Conservation (phyloP, 1,139 yeast species). For the Kodamaea sp. region DNA sequence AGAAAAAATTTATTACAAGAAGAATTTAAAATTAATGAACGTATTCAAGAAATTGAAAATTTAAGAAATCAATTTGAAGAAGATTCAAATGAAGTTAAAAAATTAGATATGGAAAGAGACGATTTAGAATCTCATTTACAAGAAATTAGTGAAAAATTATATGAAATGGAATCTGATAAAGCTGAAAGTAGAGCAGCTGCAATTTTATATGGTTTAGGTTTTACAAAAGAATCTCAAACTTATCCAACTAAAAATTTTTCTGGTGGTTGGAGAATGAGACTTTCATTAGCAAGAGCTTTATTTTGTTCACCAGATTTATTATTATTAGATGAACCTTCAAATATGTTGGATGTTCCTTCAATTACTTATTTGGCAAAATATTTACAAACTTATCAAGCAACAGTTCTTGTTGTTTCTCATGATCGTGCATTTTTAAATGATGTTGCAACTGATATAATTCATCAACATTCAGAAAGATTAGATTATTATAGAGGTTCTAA, state of each 20-base stretch:
- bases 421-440: slow-evolving; percentile 96
- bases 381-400: slow-evolving; percentile 83
- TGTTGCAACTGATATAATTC: slow-evolving; percentile 95
- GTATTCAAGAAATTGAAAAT: slow-evolving; percentile 69
- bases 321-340: slow-evolving; percentile 95
- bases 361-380: slow-evolving; percentile 89
- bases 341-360: slow-evolving; percentile 99
- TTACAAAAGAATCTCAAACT: slow-evolving; percentile 80
- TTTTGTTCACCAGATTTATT: slow-evolving; percentile 95
- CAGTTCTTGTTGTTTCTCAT: slow-evolving; percentile 94
- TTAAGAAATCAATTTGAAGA: slow-evolving; percentile 74
- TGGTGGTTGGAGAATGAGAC: slow-evolving; percentile 99
- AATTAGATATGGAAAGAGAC: slow-evolving; percentile 82
- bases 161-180: slow-evolving; percentile 94
- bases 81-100: slow-evolving; percentile 73
- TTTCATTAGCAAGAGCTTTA: slow-evolving; percentile 94
- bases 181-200: slow-evolving; percentile 98
- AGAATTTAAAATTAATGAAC: slow-evolving; percentile 67
- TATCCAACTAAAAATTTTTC: slow-evolving; percentile 86
- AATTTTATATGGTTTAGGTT: slow-evolving; percentile 89
- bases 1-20: slow-evolving; percentile 81
- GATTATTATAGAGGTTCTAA: slow-evolving; percentile 95
- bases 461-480: slow-evolving; percentile 94
- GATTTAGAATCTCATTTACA: slow-evolving; percentile 77
- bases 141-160: slow-evolving; percentile 75